These are phyloP conservation scores for Beauveria asiatica DNA, from an alignment of 2,329 filamentous ascomycete genomes.

Conservation along the genomic window DNA sequence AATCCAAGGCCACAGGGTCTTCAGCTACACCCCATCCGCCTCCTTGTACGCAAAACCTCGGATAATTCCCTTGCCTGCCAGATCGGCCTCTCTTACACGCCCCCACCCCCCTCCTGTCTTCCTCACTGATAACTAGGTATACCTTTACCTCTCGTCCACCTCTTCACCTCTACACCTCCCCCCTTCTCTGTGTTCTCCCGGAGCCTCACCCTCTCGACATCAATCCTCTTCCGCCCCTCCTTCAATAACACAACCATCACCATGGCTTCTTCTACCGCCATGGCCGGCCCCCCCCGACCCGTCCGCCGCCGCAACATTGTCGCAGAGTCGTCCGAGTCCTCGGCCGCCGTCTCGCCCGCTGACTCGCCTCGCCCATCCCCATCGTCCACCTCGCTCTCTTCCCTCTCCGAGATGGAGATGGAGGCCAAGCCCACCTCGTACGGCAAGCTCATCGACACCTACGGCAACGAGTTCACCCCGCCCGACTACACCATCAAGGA, in stretches of 20 bases:
- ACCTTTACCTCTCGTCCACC: background rate
- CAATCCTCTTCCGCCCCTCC: slow-evolving; percentile 6
- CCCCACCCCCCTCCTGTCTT: slow-evolving; percentile 12
- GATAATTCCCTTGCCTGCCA: slow-evolving; percentile 1
- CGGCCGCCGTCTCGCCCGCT: slow-evolving; percentile 47
- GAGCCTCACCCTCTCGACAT: background rate
- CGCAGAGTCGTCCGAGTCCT: slow-evolving; percentile 43
- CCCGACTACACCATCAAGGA: slow-evolving; percentile 97
- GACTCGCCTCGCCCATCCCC: slow-evolving; percentile 56
- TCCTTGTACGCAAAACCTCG: background rate
- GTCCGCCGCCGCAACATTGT: slow-evolving; percentile 37
- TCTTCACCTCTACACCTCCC: background rate
- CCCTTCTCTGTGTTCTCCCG: background rate
- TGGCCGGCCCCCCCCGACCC: slow-evolving; percentile 34
- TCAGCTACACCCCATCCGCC: background rate
- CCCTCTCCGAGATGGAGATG: slow-evolving; percentile 60
- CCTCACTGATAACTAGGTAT: slow-evolving; percentile 1
- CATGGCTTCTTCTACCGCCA: slow-evolving; percentile 40
- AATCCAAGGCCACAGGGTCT: background rate
- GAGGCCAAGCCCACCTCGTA: slow-evolving; percentile 36
- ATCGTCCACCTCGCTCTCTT: slow-evolving; percentile 88
- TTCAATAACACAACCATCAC: slow-evolving; percentile 9
- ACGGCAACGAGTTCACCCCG: slow-evolving; percentile 88
- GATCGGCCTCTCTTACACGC: slow-evolving; percentile 4
- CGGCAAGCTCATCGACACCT: slow-evolving; percentile 74